phyloP scores from a whole-genome alignment of 352 stramenopile genomes.

The Pythium phragmiticola region DNA sequence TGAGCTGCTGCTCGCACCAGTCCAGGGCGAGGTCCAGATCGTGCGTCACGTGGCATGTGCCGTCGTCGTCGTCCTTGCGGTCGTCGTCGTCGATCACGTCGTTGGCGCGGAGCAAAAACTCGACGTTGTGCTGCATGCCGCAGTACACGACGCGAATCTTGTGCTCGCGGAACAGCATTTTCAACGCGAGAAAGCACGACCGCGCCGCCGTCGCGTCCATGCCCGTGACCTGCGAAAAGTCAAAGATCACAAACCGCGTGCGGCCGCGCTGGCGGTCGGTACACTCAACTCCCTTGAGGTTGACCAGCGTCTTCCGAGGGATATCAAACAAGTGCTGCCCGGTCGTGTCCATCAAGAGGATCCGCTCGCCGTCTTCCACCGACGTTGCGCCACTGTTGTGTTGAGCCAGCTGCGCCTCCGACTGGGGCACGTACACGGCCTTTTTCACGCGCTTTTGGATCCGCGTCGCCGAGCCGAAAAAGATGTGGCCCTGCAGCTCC shows the following conservation, averaged over 20 bases:
- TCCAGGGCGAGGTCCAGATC: conserved; percentile 57
- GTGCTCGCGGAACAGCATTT: conserved; percentile 53
- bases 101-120: conserved; percentile 58
- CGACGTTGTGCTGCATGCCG: conserved; percentile 51
- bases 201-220: conserved; percentile 76
- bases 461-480: conserved; percentile 72
- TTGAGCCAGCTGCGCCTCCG: not conserved
- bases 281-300: conserved; percentile 42
- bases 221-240: conserved; percentile 76
- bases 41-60: conserved; percentile 37
- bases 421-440: conserved; percentile 46
- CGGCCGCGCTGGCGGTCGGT: conserved; percentile 29
- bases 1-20: conserved; percentile 68
- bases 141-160: conserved; percentile 60
- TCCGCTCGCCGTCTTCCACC: conserved; percentile 21
- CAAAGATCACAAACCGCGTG: conserved; percentile 73
- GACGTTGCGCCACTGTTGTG: not conserved
- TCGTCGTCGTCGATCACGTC: conserved; percentile 37
- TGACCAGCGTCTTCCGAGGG: conserved; percentile 29
- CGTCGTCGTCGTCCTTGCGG: not conserved
- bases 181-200: conserved; percentile 69
- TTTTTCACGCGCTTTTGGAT: conserved; percentile 70
- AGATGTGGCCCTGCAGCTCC: conserved; percentile 70
- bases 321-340: conserved; percentile 1
- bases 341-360: conserved; percentile 29